Base-by-base conservation (phyloP, 176 grass and related monocot genomes). In the Otatea glauca region DNA sequence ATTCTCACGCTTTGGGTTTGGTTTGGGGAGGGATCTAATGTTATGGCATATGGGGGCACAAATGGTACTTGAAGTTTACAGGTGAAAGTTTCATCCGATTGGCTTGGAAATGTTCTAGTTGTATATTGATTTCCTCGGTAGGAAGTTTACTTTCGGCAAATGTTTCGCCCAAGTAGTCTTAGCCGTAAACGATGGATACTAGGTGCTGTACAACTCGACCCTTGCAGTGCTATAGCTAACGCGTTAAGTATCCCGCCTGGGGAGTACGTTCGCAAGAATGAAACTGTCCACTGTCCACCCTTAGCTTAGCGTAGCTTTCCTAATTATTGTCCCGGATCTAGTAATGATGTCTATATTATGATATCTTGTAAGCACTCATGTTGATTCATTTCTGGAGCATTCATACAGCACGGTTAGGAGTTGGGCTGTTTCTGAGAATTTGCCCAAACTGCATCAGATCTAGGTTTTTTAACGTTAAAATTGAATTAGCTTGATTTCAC, bases 401-500 rank as follows among this genome's bases (percentile, higher is more conserved):
- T 20, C 43, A 39, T 39, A 17, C 10, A 38, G 0, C 43, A 50
- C 47, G 0, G 2, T 51, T 81, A 35, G 29, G 23, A 50, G 6
- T 24, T 29, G 64, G 23, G 5, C 32, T 51, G 7, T 34, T 83
- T 64, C 1, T 32, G 10, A 11, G 61, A 73, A 29, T 63, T 35
- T 54, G 45, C 64, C 16, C 48, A 45, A n/a, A 80, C 42, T 63
- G 10, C 5, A 27, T 72, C 56, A 50, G 44, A 80, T 80, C 55
- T 79, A 34, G 25, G 13, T 67, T 27, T 39, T 42, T 42, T 42
- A 8, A 1, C 7, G 41, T 42, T 42, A 42, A 9, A 9, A 42
- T 42, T 42, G 41, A 42, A 42, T 21, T 72, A 12, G 7, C 74
- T 23, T 56, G 29, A 21, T 10, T 35, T 78, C 35, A 72, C 64